These are phyloP conservation scores for Brassica napus DNA, from an alignment of 345 rosid genomes.

Conservation along the genomic window Da-Ae NC_063446.1:68328001-68328500, in stretches of 20 bases:
- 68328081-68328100: slow-evolving; percentile 19
- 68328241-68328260: slow-evolving; percentile 9
- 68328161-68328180: slow-evolving; percentile 73
- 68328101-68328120: not conserved
- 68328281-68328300: not conserved
- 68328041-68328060: not conserved
- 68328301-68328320: not conserved
- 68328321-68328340: slow-evolving; percentile 22
- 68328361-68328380: not conserved
- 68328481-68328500: slow-evolving; percentile 31
- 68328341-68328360: slow-evolving; percentile 50
- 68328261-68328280: not conserved
- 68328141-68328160: slow-evolving; percentile 78
- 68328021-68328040: too few relatives aligned
- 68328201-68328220: slow-evolving; percentile 73
- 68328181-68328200: slow-evolving; percentile 47
- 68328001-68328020: too few relatives aligned
- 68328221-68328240: slow-evolving; percentile 65
- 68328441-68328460: not conserved
- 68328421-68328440: slow-evolving; percentile 26
- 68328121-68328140: slow-evolving; percentile 48
- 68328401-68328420: slow-evolving; percentile 12
- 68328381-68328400: slow-evolving; percentile 25
- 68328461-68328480: slow-evolving; percentile 1
- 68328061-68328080: not conserved